Conservation (phyloP, 2,329 filamentous ascomycete genomes). For the Diaporthe vaccinii region DNA sequence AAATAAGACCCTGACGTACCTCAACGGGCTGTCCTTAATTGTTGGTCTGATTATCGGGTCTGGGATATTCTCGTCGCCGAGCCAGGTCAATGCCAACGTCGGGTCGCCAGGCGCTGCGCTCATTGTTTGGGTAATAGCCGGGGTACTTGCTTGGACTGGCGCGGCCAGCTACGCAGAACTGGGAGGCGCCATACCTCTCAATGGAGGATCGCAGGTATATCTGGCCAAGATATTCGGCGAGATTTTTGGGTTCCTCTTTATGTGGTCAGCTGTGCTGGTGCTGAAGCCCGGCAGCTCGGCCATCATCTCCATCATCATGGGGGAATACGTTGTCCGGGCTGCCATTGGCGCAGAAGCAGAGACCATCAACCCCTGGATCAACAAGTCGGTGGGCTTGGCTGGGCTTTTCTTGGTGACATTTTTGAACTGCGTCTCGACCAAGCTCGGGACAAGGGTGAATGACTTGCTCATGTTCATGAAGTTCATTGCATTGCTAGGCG, state of each 20-base stretch:
- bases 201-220: constrained; percentile 94
- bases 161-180: constrained; percentile 96
- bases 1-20: constrained; percentile 93
- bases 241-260: constrained; percentile 92
- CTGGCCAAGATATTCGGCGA: constrained; percentile 97
- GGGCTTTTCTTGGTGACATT: constrained; percentile 84
- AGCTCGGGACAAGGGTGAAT: constrained; percentile 86
- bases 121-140: constrained; percentile 92
- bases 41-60: constrained; percentile 95
- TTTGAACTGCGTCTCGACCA: constrained; percentile 92
- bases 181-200: constrained; percentile 94
- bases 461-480: constrained; percentile 98
- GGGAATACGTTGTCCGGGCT: constrained; percentile 94
- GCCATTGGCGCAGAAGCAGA: constrained; percentile 88
- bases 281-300: constrained; percentile 93
- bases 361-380: constrained; percentile 86
- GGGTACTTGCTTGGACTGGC: constrained; percentile 95
- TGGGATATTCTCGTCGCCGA: constrained; percentile 95
- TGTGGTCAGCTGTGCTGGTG: constrained; percentile 94
- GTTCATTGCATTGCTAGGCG: constrained; percentile 87
- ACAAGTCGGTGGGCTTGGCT: constrained; percentile 86
- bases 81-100: constrained; percentile 90
- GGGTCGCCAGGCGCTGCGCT: constrained; percentile 92
- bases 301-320: constrained; percentile 98
- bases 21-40: constrained; percentile 93